These are phyloP conservation scores for Narthecium ossifragum DNA, from an alignment of 106 monocot genomes.

Conservation along the genomic window DNA sequence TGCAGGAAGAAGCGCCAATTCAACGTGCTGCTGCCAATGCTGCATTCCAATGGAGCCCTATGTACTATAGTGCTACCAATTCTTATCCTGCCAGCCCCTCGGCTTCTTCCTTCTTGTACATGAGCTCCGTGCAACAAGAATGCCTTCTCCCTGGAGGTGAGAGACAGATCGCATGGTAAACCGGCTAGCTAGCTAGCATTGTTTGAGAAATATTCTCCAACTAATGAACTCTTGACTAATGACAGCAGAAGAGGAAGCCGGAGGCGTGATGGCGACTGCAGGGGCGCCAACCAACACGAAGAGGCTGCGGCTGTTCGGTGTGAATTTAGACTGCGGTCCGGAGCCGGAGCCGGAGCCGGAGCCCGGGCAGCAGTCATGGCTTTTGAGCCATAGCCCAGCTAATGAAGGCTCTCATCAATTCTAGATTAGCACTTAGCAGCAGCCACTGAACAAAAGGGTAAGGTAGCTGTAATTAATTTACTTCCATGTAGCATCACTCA, in stretches of 20 bases:
- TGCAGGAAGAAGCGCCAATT: not conserved
- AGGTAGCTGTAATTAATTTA: too few relatives aligned
- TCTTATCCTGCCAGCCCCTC: conserved; percentile 3
- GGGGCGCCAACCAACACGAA: conserved; percentile 13
- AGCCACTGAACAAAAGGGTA: too few relatives aligned
- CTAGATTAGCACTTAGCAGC: too few relatives aligned
- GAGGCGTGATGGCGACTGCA: not conserved
- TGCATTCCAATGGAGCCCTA: conserved; percentile 9
- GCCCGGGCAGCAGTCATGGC: not conserved
- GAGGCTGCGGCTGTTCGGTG: conserved; percentile 47
- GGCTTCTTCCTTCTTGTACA: conserved; percentile 4
- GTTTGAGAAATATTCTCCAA: too few relatives aligned
- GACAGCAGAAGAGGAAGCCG: conserved; percentile 8
- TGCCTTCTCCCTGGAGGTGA: conserved; percentile 16
- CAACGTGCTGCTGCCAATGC: not conserved
- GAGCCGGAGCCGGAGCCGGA: conserved; percentile 9
- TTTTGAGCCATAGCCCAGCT: not conserved
- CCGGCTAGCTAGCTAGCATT: too few relatives aligned
- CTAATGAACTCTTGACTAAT: not conserved
- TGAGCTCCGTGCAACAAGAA: conserved; percentile 15
- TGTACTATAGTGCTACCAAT: not conserved
- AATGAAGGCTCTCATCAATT: too few relatives aligned
- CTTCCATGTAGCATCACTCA: too few relatives aligned
- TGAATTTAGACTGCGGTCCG: conserved; percentile 38
- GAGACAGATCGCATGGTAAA: too few relatives aligned